A percentile compares a stretch with the other conserved stretches of the same genome.
phyloP scores from a whole-genome alignment of 352 stramenopile species.

The Lagenidium giganteum region DNA sequence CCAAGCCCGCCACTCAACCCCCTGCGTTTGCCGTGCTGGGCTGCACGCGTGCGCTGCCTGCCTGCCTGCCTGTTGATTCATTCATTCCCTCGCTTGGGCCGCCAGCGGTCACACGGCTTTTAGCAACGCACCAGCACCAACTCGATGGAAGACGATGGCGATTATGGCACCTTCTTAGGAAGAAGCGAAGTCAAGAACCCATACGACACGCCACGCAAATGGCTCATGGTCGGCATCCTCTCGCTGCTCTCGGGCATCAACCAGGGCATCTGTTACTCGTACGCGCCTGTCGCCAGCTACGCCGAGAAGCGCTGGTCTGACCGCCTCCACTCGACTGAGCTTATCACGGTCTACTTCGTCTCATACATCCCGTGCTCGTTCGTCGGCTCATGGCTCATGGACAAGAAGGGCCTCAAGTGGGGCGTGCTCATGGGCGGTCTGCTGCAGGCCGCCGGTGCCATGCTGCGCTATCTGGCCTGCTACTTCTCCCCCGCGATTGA shows the following conservation, averaged over 20 bases:
- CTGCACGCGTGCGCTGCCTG: too few species aligned
- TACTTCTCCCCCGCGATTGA: constrained; percentile 19
- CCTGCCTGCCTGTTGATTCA: too few species aligned
- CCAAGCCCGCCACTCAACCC: too few species aligned
- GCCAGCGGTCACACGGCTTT: too few species aligned
- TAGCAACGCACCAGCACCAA: too few species aligned
- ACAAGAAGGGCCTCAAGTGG: constrained; percentile 63
- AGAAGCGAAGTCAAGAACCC: constrained; percentile 1
- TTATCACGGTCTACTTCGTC: constrained; percentile 79
- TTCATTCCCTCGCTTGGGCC: too few species aligned
- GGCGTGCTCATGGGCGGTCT: constrained; percentile 53
- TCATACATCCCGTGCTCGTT: constrained; percentile 80
- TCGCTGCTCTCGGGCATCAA: constrained; percentile 62
- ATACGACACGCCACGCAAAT: constrained; percentile 28
- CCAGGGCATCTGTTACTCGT: constrained; percentile 76
- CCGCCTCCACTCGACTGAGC: constrained; percentile 55
- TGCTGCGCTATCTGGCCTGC: constrained; percentile 38
- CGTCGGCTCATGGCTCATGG: constrained; percentile 75
- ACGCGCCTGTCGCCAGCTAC: constrained; percentile 64
- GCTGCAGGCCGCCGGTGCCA: constrained; percentile 44
- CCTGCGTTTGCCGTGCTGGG: too few species aligned
- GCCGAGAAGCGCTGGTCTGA: constrained; percentile 53
- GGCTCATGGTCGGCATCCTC: constrained; percentile 67
- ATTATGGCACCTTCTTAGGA: constrained; percentile 8
- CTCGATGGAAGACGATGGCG: not conserved